Percentiles rank a stretch among this genome's conserved stretches.
phyloP scores from a whole-genome alignment of 108 stramenopile species.

The Skeletonema marinoi region DNA sequence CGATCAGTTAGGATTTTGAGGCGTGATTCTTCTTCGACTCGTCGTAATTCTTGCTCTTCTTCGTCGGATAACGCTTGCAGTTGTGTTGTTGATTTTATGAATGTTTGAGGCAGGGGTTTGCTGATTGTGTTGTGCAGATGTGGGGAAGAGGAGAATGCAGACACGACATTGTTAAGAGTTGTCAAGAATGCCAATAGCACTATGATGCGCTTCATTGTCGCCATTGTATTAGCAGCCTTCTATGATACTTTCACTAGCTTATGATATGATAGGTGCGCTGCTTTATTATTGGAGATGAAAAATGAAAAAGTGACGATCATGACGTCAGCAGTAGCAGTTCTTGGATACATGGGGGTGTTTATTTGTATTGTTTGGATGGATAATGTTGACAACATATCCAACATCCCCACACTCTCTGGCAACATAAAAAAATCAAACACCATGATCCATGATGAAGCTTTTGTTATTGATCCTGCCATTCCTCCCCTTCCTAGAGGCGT shows the following conservation, averaged over 20 bases:
- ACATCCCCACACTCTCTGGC: too few relatives aligned
- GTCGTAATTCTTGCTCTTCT: constrained; percentile 17
- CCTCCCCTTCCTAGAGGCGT: constrained; percentile 13
- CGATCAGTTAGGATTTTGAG: constrained; percentile 56
- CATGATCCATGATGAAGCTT: background rate
- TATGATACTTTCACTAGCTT: too few relatives aligned
- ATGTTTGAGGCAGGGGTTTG: background rate
- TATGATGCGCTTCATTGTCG: constrained; percentile 33
- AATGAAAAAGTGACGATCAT: background rate
- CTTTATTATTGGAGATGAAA: too few relatives aligned
- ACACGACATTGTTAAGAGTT: background rate
- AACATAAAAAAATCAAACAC: too few relatives aligned
- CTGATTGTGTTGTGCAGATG: background rate
- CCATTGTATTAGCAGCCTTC: background rate
- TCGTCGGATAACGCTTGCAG: constrained; percentile 10
- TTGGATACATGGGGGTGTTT: background rate
- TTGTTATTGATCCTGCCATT: constrained; percentile 7
- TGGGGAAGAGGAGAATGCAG: background rate
- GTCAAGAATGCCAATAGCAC: background rate
- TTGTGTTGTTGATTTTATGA: background rate
- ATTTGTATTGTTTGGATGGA: background rate
- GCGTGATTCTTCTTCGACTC: constrained; percentile 62
- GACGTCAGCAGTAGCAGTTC: background rate
- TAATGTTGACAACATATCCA: too few relatives aligned
- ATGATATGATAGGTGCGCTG: too few relatives aligned